These are phyloP conservation scores for Leccinum subgranulosum DNA, from an alignment of 768 basidiomycete species.

Conservation along the genomic window DNA sequence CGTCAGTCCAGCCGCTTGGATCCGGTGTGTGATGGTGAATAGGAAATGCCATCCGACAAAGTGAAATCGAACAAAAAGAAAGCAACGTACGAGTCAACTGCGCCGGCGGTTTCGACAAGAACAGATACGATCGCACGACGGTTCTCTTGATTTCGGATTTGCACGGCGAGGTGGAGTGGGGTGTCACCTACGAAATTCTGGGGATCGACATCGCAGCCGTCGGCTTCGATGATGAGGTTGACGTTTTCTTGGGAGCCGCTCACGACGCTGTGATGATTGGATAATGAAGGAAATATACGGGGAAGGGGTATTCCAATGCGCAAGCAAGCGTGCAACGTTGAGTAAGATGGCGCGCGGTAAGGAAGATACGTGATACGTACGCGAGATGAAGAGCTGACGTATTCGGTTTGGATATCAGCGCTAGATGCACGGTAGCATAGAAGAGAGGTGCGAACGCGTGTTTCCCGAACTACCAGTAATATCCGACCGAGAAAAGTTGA, in stretches of 20 bases:
- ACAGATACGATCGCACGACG: constrained; percentile 21
- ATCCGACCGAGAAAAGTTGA: neutral
- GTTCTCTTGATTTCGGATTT: constrained; percentile 7
- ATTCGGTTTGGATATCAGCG: constrained; percentile 8
- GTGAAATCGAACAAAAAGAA: neutral
- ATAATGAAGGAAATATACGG: neutral
- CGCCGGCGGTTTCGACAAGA: constrained; percentile 24
- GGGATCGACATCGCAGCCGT: constrained; percentile 29
- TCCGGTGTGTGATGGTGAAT: neutral
- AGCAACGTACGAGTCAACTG: constrained; percentile 21
- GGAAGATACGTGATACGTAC: constrained; percentile 14
- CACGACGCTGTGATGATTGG: constrained; percentile 10
- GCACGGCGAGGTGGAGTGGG: constrained; percentile 28
- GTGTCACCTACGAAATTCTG: constrained; percentile 26
- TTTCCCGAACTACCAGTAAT: constrained; percentile 22
- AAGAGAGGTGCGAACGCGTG: constrained; percentile 25
- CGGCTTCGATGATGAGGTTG: constrained; percentile 19
- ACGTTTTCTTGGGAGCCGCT: constrained; percentile 19
- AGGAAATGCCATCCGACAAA: neutral
- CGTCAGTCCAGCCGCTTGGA: neutral
- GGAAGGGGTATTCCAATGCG: neutral
- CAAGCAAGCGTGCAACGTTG: neutral
- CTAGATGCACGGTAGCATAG: neutral
- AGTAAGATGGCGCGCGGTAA: neutral
- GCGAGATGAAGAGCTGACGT: constrained; percentile 30